A percentile compares a stretch with the other conserved stretches of the same genome.
Evolutionary conservation across 2,329 filamentous ascomycete genomes (phyloP).

Genomic region (Fusarium sp.): DNA sequence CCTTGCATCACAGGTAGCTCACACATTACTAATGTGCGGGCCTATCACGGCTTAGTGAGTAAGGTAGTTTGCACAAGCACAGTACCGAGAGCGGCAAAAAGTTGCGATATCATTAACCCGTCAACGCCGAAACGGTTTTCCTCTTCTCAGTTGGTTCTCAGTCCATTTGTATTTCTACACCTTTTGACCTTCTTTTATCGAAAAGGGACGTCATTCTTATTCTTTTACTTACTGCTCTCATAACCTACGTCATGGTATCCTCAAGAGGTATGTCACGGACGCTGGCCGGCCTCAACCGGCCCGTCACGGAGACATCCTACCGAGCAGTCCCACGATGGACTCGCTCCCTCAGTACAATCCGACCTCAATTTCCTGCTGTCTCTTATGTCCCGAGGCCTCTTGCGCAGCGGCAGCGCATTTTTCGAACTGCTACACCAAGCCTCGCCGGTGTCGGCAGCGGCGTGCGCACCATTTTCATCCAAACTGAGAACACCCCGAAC

Average conservation of each 20-base stretch:
- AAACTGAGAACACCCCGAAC: constrained; percentile 95
- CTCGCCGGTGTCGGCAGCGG: constrained; percentile 49
- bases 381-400: constrained; percentile 39
- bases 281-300: constrained; percentile 39
- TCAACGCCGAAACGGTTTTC: constrained; percentile 23
- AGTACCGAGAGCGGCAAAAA: constrained; percentile 45
- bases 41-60: constrained; percentile 37
- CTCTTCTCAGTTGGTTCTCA: neutral
- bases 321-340: constrained; percentile 42
- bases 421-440: constrained; percentile 28
- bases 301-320: constrained; percentile 33
- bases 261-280: constrained; percentile 40
- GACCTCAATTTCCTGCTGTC: constrained; percentile 30
- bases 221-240: neutral
- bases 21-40: constrained; percentile 49
- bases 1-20: constrained; percentile 47
- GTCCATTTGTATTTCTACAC: neutral
- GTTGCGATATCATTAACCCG: constrained; percentile 33
- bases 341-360: constrained; percentile 45
- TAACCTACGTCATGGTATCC: constrained; percentile 39
- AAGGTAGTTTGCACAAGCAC: constrained; percentile 16
- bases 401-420: constrained; percentile 20
- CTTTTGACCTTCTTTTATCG: neutral
- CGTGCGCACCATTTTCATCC: constrained; percentile 90
- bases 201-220: neutral